Base-by-base conservation (phyloP, 768 basidiomycete species). In the Pisolithus orientalis region DNA sequence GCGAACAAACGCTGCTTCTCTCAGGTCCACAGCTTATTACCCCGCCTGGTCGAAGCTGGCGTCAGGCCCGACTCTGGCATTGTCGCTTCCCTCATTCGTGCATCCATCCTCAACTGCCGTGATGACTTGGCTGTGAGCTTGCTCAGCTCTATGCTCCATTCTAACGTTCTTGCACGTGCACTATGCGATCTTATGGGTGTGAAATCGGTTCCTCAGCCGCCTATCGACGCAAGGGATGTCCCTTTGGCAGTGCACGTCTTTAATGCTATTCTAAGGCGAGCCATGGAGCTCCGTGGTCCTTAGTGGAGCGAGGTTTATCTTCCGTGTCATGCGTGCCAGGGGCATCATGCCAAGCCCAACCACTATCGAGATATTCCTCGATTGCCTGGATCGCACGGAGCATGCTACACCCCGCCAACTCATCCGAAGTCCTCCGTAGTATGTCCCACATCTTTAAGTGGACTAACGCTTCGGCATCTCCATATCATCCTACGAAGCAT, bases 181-280 rank as follows among this genome's bases (percentile, higher is more conserved):
- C 28, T 70, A 44, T 38, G 58, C 29, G 29, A 59, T 42, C 54
- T 59, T 55, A 53, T 68, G 46, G 50, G 44, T 39, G 40, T 66
- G 39, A 67, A 60, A 50, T 43, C 16, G 39, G 31, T 51, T 8
- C 50, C 52, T 32, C 45, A 39, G 25, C 57, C 59, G 16, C 65
- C 65, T 27, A 48, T 69, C 50, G 39, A 63, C 34, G 60, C 79
- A 27, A 55, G 56, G 32, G 65, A 57, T 42, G 54, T 63, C 9
- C 57, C 27, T 13, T 75, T 75, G 32, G 74, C 73, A 6, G 65
- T 70, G 37, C 69, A 74, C 48, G 66, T 87, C 27, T 80, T 87
- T 70, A 89, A 91, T 62, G 73, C 80, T 17, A 66, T 85, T 17
- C 67, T 89, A 11, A 68, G 70, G 47, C 79, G 80, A 38, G 54